Percentiles rank a stretch among this genome's conserved stretches.
Evolutionary conservation across 352 stramenopile species (phyloP).

Genomic region (Phytophthora melonis): DNA sequence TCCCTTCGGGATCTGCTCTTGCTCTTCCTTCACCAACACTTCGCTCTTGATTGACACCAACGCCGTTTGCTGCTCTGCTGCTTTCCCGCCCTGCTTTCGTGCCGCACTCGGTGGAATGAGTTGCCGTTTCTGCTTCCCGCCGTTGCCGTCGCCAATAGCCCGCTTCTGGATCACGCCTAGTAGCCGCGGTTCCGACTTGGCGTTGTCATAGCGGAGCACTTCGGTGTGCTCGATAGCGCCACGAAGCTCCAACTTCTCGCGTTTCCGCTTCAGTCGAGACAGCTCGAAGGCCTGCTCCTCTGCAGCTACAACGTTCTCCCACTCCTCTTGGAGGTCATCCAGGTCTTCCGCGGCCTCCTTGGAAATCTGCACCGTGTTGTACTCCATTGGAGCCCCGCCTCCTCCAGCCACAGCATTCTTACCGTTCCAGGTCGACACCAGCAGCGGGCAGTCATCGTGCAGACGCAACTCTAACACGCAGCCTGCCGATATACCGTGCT

Average conservation of each 20-base stretch:
- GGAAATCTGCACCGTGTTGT: slow-evolving; percentile 86
- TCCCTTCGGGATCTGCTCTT: slow-evolving; percentile 31
- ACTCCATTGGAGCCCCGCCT: slow-evolving; percentile 47
- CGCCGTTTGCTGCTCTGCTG: slow-evolving; percentile 19
- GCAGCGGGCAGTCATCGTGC: slow-evolving; percentile 77
- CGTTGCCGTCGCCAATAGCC: slow-evolving; percentile 22
- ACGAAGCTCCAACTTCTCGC: slow-evolving; percentile 58
- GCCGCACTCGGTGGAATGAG: slow-evolving; percentile 14
- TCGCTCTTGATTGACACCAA: slow-evolving; percentile 35
- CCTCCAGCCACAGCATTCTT: slow-evolving; percentile 51
- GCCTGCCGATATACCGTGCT: slow-evolving; percentile 76
- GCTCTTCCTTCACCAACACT: slow-evolving; percentile 43
- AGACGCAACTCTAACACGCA: slow-evolving; percentile 75
- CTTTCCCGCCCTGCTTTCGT: not conserved
- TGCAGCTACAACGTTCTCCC: slow-evolving; percentile 59
- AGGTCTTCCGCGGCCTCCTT: slow-evolving; percentile 85
- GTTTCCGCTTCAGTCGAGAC: slow-evolving; percentile 55
- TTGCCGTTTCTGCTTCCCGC: slow-evolving; percentile 21
- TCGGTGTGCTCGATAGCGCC: slow-evolving; percentile 69
- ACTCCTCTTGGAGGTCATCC: slow-evolving; percentile 76
- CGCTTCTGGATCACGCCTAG: slow-evolving; percentile 66
- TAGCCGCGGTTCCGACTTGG: slow-evolving; percentile 48
- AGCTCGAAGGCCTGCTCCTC: slow-evolving; percentile 71
- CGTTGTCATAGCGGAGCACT: slow-evolving; percentile 67
- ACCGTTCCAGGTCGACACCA: slow-evolving; percentile 74